Evolutionary conservation across 176 grass and related monocot species (phyloP), one percentile per base, ranked within the genome.

Genomic region (Thinopyrum elongatum): DNA sequence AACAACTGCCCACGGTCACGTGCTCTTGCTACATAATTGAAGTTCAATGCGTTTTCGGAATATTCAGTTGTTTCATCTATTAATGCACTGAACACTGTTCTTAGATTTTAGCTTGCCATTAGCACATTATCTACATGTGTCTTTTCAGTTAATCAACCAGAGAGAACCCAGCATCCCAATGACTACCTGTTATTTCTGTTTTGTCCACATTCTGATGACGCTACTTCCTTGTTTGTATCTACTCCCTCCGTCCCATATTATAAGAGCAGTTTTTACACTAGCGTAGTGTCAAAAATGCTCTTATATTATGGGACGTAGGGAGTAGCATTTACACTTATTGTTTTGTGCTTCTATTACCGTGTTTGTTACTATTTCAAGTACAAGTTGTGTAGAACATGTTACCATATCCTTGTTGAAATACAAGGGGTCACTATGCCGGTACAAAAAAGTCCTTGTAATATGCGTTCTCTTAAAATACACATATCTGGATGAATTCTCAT

Each of bases 401-500:
- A 62, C 9, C 59, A 62, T 62, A 62, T 62, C 58, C n/a, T 25
- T 62, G 21, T 62, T 23, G 59, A 9, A n/a, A 26, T 26, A 26
- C 21, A 10, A 59, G 17, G 55, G 55, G 22, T 22, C 44, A 12
- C 59, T 62, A 62, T 62, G 59, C 59, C 9, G 3, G 59, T 23
- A 62, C n/a, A 25, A 11, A 62, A 11, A 23, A 62, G 59, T 62
- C 59, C 59, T 62, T 62, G 59, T 25, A 26, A 25, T 75, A 33
- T 41, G 16, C 30, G 21, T 64, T 78, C 71, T 75, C 16, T 28
- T 55, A 55, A 57, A 51, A 49, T 76, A 25, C 25, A 77, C 80
- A 77, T 74, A 79, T 85, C 69, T 65, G 21, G 69, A 87, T 85
- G 36, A 71, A 16, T 79, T 79, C 12, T 51, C 30, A 36, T 75